Conservation (phyloP, 2,329 filamentous ascomycete genomes). For the Didymella sp. region DNA sequence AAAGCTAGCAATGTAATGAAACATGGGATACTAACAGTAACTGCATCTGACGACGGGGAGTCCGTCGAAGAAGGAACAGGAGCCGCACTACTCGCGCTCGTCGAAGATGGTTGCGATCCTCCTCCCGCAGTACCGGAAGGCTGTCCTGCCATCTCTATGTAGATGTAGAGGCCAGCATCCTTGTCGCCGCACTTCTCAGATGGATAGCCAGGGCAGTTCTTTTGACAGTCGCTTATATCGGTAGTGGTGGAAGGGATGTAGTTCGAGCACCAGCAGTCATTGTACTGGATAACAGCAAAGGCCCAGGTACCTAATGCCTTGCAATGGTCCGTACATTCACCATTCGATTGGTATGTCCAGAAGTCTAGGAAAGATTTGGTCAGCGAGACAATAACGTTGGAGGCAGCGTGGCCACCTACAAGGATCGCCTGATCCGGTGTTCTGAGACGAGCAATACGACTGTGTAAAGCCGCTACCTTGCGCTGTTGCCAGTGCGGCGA, state of each 20-base stretch:
- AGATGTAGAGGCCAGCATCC: constrained; percentile 65
- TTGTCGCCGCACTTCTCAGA: constrained; percentile 69
- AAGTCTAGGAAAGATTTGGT: constrained; percentile 25
- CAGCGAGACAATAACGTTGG: neutral
- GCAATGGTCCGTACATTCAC: constrained; percentile 70
- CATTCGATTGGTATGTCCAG: constrained; percentile 67
- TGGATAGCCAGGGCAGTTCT: constrained; percentile 72
- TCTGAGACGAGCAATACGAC: constrained; percentile 56
- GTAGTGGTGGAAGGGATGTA: constrained; percentile 62
- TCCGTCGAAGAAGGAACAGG: constrained; percentile 24
- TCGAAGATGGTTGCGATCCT: constrained; percentile 35
- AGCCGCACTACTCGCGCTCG: constrained; percentile 36
- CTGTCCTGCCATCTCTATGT: constrained; percentile 59
- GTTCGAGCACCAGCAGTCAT: constrained; percentile 78
- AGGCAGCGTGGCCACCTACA: constrained; percentile 40
- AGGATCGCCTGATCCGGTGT: constrained; percentile 46
- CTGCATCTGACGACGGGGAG: constrained; percentile 22
- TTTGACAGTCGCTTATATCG: constrained; percentile 60
- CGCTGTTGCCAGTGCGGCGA: constrained; percentile 21
- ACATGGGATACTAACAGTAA: constrained; percentile 41
- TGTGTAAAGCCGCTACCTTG: constrained; percentile 29
- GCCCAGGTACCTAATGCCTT: constrained; percentile 58
- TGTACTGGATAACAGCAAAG: constrained; percentile 70
- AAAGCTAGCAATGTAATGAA: constrained; percentile 30
- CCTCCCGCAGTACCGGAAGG: constrained; percentile 66